A percentile compares a stretch with the other conserved stretches of the same genome.
These are phyloP conservation scores for Geranium rotundifolium DNA, from an alignment of 345 rosid species.

Conservation along the genomic window DNA sequence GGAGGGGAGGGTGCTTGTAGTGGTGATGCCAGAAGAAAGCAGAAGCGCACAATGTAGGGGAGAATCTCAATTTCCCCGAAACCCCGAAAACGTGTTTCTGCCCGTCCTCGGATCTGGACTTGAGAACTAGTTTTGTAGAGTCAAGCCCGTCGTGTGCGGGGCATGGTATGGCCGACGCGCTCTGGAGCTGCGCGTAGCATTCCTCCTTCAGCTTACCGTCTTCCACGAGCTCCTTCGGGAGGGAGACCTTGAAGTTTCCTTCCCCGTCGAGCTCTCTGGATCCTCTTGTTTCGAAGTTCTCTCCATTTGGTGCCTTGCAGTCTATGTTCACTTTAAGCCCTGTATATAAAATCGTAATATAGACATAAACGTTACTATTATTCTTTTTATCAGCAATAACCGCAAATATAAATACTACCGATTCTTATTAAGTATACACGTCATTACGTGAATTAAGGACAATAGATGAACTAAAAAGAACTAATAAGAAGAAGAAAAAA, in stretches of 20 bases:
- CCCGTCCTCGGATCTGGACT: conserved; percentile 14
- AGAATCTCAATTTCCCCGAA: conserved; percentile 48
- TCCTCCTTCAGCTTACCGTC: conserved; percentile 51
- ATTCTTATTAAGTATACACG: too few relatives aligned
- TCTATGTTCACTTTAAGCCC: conserved; percentile 70
- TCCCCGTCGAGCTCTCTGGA: conserved; percentile 40
- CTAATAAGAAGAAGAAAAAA: too few relatives aligned
- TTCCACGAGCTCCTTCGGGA: conserved; percentile 37
- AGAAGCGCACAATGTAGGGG: conserved; percentile 47
- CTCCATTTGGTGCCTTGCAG: conserved; percentile 46
- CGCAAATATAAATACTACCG: too few relatives aligned
- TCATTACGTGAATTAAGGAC: too few relatives aligned
- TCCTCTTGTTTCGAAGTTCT: conserved; percentile 40
- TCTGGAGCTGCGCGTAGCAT: conserved; percentile 82
- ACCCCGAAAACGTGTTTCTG: conserved; percentile 46
- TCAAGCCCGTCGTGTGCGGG: conserved; percentile 42
- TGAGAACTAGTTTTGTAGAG: conserved; percentile 42
- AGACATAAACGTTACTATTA: too few relatives aligned
- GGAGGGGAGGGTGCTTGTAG: conserved; percentile 19
- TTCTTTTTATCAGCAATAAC: too few relatives aligned
- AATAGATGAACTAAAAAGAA: too few relatives aligned
- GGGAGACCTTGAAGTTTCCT: conserved; percentile 53
- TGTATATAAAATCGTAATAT: conserved; percentile 3
- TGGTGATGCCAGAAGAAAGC: conserved; percentile 28
- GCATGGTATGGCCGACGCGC: conserved; percentile 48